Evolutionary conservation across 768 basidiomycete genomes (phyloP), one percentile per base, ranked within the genome.

Genomic region (Leccinum boreale): DNA sequence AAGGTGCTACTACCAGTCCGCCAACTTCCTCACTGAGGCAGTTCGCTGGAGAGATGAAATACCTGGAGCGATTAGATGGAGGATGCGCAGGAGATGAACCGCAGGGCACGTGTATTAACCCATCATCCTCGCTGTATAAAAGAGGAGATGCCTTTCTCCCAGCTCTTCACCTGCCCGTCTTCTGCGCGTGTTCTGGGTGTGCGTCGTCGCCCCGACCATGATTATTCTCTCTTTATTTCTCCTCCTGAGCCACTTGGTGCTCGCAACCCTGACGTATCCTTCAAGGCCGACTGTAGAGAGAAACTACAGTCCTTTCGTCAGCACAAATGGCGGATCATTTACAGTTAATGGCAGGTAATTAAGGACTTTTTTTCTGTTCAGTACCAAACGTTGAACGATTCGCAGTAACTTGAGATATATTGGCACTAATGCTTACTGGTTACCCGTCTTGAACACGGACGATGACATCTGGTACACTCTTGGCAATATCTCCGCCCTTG

Each of bases 371-470:
- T 49, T 47, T 50, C 21, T 42, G 17, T 24, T 24, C 50, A 44
- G 50, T 10, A 14, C 60, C 69, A 74, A 58, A 58, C 65, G 2
- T 70, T 72, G 50, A 15, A 39, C 62, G 72, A 57, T 48, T 46
- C 52, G 21, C 62, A 80, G 79, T 50, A 52, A 71, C 14, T 75
- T 82, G 56, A 61, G 63, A 42, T 82, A 77, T 56, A 66, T 79
- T 11, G 82, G 85, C 15, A 86, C 87, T 1, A 85, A 85, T 58
- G 84, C 81, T 2, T 88, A 88, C 71, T 90, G 87, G 88, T 65
- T 90, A 33, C 70, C 79, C 29, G 70, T 75, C 44, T 66, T 89
- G 33, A 85, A 86, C 65, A 67, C 75, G 26, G 68, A 79, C 49
- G 67, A 74, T 46, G 87, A 90, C 63, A 83, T 90, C 47, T 75